Evolutionary conservation across 2,329 filamentous ascomycete species (phyloP).

Genomic region (Periconia digitata): DNA sequence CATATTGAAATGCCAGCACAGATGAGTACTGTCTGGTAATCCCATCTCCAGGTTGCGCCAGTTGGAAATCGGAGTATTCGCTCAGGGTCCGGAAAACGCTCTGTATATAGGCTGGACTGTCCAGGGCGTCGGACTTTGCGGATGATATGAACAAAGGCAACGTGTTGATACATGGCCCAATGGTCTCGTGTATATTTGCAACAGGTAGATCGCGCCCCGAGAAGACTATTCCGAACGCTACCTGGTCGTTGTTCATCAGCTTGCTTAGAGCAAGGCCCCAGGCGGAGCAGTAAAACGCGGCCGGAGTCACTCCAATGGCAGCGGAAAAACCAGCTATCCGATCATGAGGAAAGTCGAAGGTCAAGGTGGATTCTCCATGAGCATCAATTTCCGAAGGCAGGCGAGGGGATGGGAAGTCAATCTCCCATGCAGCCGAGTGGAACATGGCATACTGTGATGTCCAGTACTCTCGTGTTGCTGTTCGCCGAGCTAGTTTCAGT

Average conservation of each 20-base stretch:
- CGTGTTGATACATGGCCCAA: slow-evolving; percentile 42
- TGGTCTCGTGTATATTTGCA: slow-evolving; percentile 22
- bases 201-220: slow-evolving; percentile 41
- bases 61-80: slow-evolving; percentile 10
- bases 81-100: slow-evolving; percentile 7
- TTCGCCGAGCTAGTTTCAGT: slow-evolving; percentile 4
- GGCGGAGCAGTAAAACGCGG: slow-evolving; percentile 33
- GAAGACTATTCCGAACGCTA: slow-evolving; percentile 41
- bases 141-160: slow-evolving; percentile 13
- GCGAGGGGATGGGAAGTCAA: neutral
- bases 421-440: neutral
- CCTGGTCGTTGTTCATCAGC: slow-evolving; percentile 32
- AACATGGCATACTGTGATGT: slow-evolving; percentile 1
- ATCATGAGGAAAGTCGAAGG: neutral
- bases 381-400: neutral
- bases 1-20: slow-evolving; percentile 12
- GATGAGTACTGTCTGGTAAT: slow-evolving; percentile 11
- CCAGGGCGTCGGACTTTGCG: neutral
- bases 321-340: neutral
- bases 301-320: slow-evolving; percentile 9
- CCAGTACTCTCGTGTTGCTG: slow-evolving; percentile 9
- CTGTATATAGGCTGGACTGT: slow-evolving; percentile 5
- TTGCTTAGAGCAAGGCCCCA: slow-evolving; percentile 40
- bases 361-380: neutral
- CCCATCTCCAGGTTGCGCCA: slow-evolving; percentile 13